phyloP scores from a whole-genome alignment of 306 rosid species.

The Clitoria ternatea region DNA sequence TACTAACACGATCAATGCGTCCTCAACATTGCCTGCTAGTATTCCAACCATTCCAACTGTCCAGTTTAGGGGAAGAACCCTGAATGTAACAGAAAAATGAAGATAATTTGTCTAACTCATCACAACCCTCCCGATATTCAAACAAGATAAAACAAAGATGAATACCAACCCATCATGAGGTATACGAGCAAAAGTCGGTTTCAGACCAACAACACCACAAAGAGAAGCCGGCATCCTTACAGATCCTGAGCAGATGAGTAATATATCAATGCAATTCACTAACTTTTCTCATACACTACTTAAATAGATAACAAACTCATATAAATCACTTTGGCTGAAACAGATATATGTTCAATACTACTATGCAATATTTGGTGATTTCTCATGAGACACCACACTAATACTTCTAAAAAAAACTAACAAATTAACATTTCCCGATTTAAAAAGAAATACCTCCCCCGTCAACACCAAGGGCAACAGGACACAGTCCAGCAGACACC shows the following conservation, averaged over 20 bases:
- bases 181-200: slow-evolving; percentile 80
- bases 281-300: background rate
- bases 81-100: slow-evolving; percentile 40
- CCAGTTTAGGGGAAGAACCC: slow-evolving; percentile 95
- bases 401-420: too few relatives aligned
- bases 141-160: slow-evolving; percentile 13
- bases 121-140: slow-evolving; percentile 1
- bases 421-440: too few relatives aligned
- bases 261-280: slow-evolving; percentile 17
- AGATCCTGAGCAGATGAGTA: slow-evolving; percentile 56
- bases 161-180: slow-evolving; percentile 72
- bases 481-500: slow-evolving; percentile 90
- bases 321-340: background rate
- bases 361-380: slow-evolving; percentile 2
- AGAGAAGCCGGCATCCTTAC: slow-evolving; percentile 96
- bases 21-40: slow-evolving; percentile 78
- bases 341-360: slow-evolving; percentile 3
- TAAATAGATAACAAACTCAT: background rate
- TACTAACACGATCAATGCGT: slow-evolving; percentile 73
- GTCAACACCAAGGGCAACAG: slow-evolving; percentile 91
- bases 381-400: too few relatives aligned
- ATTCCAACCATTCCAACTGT: slow-evolving; percentile 97
- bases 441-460: slow-evolving; percentile 79
- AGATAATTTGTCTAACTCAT: slow-evolving; percentile 13
- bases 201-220: slow-evolving; percentile 88